Conservation (phyloP, 2,329 filamentous ascomycete species). For the Geoglossum cookeanum region DNA sequence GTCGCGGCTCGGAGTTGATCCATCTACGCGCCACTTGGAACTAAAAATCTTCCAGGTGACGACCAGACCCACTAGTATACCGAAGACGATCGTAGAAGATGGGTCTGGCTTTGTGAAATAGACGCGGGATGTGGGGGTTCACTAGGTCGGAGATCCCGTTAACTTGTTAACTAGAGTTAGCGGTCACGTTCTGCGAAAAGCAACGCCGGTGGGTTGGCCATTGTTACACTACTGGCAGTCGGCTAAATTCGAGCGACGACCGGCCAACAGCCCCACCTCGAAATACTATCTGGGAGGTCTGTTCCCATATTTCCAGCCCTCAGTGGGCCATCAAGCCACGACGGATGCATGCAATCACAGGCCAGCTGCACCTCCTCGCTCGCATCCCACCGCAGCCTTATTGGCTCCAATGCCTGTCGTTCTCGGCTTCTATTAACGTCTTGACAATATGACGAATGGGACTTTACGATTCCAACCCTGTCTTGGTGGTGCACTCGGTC, state of each 20-base stretch:
- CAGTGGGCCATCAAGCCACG: not conserved
- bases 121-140: not conserved
- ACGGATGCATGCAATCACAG: no score
- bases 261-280: not conserved
- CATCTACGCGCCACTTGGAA: not conserved
- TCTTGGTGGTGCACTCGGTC: no score
- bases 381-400: no score
- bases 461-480: no score
- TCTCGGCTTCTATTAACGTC: no score
- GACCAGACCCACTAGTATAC: not conserved
- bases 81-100: not conserved
- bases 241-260: not conserved
- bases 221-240: not conserved
- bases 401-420: no score
- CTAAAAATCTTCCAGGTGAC: not conserved
- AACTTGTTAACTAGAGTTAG: not conserved
- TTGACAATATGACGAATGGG: no score
- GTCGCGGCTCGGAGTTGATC: slow-evolving; percentile 1
- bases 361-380: no score
- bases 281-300: not conserved
- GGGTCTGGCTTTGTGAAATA: not conserved
- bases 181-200: slow-evolving; percentile 2
- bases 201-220: not conserved
- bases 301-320: not conserved
- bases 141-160: not conserved